phyloP scores from a whole-genome alignment of 352 stramenopile genomes.

The Pythium aquatile region DNA sequence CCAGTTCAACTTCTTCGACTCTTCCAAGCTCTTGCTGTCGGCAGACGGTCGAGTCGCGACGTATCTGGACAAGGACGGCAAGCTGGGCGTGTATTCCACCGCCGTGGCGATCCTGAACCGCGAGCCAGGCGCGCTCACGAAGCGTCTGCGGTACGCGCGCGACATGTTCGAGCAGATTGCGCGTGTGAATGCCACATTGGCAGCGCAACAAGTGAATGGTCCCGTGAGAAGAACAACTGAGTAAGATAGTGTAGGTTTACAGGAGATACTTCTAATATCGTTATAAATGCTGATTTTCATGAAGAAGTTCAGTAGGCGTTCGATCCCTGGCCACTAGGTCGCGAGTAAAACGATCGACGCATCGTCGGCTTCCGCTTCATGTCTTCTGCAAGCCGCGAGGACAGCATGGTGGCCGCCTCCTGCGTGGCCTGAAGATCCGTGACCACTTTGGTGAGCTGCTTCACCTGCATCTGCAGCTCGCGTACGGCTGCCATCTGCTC shows the following conservation, averaged over 20 bases:
- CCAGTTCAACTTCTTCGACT: conserved; percentile 96
- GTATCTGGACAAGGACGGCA: conserved; percentile 79
- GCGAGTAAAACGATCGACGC: not conserved
- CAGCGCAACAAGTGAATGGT: not conserved
- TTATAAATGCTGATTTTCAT: not conserved
- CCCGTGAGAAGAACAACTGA: not conserved
- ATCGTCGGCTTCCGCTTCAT: conserved; percentile 4
- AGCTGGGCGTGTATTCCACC: conserved; percentile 51
- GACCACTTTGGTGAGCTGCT: conserved; percentile 41
- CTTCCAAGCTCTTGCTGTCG: conserved; percentile 95
- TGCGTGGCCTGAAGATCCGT: conserved; percentile 33
- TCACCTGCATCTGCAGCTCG: conserved; percentile 40
- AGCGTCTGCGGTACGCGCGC: conserved; percentile 91
- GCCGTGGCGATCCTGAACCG: conserved; percentile 53
- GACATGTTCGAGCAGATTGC: conserved; percentile 97
- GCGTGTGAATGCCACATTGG: conserved; percentile 18
- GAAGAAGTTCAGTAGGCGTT: not conserved
- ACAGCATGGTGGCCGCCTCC: conserved; percentile 5
- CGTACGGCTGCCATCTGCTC: conserved; percentile 24
- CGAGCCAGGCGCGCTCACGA: conserved; percentile 64
- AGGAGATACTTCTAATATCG: not conserved
- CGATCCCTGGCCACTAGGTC: not conserved
- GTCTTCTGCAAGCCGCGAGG: not conserved
- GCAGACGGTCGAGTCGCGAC: conserved; percentile 88
- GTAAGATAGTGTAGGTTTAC: not conserved